Evolutionary conservation across 768 basidiomycete genomes (phyloP), one percentile per base, ranked within the genome.

Genomic region (Leucosporidium scottii): DNA sequence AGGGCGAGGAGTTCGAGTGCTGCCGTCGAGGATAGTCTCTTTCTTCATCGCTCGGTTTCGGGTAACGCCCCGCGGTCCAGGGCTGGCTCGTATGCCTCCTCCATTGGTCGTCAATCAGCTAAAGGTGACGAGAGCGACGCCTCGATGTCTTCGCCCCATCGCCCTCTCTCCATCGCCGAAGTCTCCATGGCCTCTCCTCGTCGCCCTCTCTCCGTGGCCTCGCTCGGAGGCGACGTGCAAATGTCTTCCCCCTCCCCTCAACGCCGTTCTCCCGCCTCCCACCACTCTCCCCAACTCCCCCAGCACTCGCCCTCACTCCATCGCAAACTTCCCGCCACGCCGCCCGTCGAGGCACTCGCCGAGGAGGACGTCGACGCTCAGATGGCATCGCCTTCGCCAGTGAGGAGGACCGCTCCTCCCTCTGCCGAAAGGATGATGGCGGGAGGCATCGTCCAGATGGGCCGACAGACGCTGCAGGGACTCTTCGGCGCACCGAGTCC

Each of bases 161-260:
- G 34, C 34, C 34, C 34, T 34, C 34, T 34, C 34, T 34, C 34
- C 34, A 34, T 34, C 34, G 34, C 34, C 34, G 34, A 34, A 10
- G 34, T 34, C 34, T 34, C 34, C 5, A 34, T 34, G 20, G 7
- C 55, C 31, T 27, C 25, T 30, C 17, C 25, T 27, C 21, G 34
- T 39, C 6, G 23, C 34, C n/a, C 17, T 27, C 2, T 10, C 54
- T 34, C 34, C 34, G n/a, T n/a, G n/a, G n/a, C n/a, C n/a, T n/a
- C n/a, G n/a, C 34, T 34, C 34, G 39, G 8, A 44, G 51, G 23
- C 0, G 61, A 67, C 12, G 20, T 59, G 51, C 13, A n/a, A 10
- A 67, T 67, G 66, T 23, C 25, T 3, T 53, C 55, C 21, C 68
- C 64, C 17, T 62, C 61, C 28, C 66, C 61, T 20, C 57, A 23